phyloP scores from a whole-genome alignment of 129 eudicot species.

The Deinandra increscens region DNA sequence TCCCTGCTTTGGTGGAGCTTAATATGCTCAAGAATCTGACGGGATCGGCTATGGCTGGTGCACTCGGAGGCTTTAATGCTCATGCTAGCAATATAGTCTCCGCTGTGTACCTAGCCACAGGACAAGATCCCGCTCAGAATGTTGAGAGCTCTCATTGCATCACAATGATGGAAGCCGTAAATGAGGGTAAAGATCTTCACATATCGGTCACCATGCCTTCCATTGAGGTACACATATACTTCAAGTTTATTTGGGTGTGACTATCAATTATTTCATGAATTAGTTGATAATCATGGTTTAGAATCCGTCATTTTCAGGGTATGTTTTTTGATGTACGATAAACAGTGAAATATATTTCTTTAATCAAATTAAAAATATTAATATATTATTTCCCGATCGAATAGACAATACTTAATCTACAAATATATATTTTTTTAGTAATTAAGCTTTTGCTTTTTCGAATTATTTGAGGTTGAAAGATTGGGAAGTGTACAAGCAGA shows the following conservation, averaged over 20 bases:
- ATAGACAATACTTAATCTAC: background rate
- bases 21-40: conserved; percentile 72
- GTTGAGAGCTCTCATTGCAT: conserved; percentile 74
- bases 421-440: background rate
- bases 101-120: conserved; percentile 59
- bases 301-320: background rate
- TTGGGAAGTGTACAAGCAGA: background rate
- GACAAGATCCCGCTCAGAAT: conserved; percentile 79
- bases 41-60: conserved; percentile 78
- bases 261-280: background rate
- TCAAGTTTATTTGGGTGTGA: background rate
- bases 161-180: conserved; percentile 71
- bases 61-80: conserved; percentile 79
- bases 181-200: conserved; percentile 64
- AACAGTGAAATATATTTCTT: background rate
- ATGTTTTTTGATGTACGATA: background rate
- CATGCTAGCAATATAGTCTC: conserved; percentile 79
- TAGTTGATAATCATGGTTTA: background rate
- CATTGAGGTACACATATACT: conserved; percentile 48
- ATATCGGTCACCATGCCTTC: conserved; percentile 80
- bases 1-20: conserved; percentile 56
- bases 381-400: background rate
- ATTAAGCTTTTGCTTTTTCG: background rate
- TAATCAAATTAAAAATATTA: background rate
- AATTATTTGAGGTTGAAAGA: background rate